A percentile compares a stretch with the other conserved stretches of the same genome.
phyloP scores from a whole-genome alignment of 2,329 filamentous ascomycete species.

The Tolypocladium album region DNA sequence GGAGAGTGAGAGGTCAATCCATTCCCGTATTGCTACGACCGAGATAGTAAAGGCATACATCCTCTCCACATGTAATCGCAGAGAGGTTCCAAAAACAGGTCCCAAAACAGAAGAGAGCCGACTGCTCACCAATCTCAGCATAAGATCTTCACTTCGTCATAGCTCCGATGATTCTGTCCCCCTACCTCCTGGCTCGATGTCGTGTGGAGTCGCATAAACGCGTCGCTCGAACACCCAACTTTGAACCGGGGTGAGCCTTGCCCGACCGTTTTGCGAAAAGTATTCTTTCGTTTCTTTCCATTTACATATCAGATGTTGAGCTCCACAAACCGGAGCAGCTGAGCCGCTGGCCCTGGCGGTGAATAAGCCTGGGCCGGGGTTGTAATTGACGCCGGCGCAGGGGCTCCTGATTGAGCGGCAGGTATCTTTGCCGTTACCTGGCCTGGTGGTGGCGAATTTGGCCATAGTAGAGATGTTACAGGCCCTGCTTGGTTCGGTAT shows the following conservation, averaged over 20 bases:
- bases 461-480: too few species aligned
- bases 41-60: background rate
- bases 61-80: slow-evolving; percentile 3
- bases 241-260: background rate
- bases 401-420: background rate
- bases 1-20: background rate
- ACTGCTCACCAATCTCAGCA: background rate
- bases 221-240: too few species aligned
- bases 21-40: background rate
- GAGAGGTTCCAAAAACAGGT: slow-evolving; percentile 3
- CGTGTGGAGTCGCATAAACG: background rate
- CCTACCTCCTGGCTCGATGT: too few species aligned
- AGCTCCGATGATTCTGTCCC: background rate
- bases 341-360: background rate
- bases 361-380: background rate
- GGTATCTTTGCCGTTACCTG: background rate
- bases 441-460: background rate
- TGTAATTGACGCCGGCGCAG: background rate
- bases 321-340: background rate
- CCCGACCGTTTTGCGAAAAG: background rate
- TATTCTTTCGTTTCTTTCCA: background rate
- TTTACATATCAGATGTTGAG: background rate
- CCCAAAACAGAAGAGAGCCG: background rate
- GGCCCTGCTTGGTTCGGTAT: too few species aligned
- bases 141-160: background rate